Evolutionary conservation across 495 filamentous ascomycete genomes (phyloP).

Genomic region (Neurospora sp.): DNA sequence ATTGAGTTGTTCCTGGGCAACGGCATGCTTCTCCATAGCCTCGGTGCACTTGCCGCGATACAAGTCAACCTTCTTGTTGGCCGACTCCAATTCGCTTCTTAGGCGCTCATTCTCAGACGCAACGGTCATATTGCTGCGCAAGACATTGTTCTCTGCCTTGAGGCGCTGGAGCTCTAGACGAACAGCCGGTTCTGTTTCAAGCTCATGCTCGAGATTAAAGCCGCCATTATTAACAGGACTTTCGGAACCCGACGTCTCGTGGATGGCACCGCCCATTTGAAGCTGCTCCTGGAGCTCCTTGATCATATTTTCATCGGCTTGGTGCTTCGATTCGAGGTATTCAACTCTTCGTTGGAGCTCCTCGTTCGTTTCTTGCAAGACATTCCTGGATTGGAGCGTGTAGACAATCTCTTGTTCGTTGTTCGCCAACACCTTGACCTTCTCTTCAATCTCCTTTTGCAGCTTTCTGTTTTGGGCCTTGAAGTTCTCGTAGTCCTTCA

Average conservation of each 20-base stretch:
- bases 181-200: slow-evolving; percentile 24
- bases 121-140: slow-evolving; percentile 38
- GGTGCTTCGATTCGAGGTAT: slow-evolving; percentile 24
- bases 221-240: slow-evolving; percentile 13
- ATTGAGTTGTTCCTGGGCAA: slow-evolving; percentile 40
- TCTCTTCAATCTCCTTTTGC: slow-evolving; percentile 32
- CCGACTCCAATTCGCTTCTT: slow-evolving; percentile 37
- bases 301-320: slow-evolving; percentile 31
- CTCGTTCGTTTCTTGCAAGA: slow-evolving; percentile 22
- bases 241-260: slow-evolving; percentile 8
- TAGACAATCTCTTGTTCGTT: slow-evolving; percentile 35
- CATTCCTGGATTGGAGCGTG: slow-evolving; percentile 25
- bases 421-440: slow-evolving; percentile 23
- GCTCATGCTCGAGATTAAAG: slow-evolving; percentile 34
- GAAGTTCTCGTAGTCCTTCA: slow-evolving; percentile 50
- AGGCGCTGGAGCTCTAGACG: slow-evolving; percentile 39
- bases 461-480: slow-evolving; percentile 47
- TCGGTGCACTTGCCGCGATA: slow-evolving; percentile 37
- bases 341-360: slow-evolving; percentile 23
- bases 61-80: slow-evolving; percentile 24
- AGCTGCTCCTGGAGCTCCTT: slow-evolving; percentile 37
- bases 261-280: slow-evolving; percentile 20
- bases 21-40: slow-evolving; percentile 39
- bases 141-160: slow-evolving; percentile 42
- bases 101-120: slow-evolving; percentile 40